Evolutionary conservation across 768 basidiomycete genomes (phyloP).

Genomic region (Agrocybe praecox): DNA sequence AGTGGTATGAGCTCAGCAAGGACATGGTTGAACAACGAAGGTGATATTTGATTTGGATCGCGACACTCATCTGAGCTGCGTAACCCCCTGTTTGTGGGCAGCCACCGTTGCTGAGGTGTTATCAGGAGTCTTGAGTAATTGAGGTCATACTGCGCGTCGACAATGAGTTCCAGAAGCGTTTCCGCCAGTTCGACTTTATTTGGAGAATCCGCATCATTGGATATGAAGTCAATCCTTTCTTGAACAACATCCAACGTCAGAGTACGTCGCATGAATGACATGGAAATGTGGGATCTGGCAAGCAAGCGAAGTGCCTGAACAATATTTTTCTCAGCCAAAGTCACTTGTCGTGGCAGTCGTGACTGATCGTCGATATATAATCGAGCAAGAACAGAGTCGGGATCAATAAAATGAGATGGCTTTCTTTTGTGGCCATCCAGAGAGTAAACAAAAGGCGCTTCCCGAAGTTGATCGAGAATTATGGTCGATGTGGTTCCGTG

Average conservation of each 20-base stretch:
- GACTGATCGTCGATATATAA: slow-evolving; percentile 24
- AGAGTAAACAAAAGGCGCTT: slow-evolving; percentile 27
- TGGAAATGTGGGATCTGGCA: neutral
- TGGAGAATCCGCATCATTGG: slow-evolving; percentile 12
- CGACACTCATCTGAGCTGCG: slow-evolving; percentile 28
- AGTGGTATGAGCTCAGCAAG: slow-evolving; percentile 30
- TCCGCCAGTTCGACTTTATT: slow-evolving; percentile 5
- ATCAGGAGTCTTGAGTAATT: slow-evolving; percentile 15
- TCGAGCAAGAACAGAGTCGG: slow-evolving; percentile 26
- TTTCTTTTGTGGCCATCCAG: slow-evolving; percentile 16
- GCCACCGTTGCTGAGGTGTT: slow-evolving; percentile 27
- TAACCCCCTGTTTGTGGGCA: slow-evolving; percentile 41
- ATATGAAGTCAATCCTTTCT: slow-evolving; percentile 39
- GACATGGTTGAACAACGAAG: slow-evolving; percentile 41
- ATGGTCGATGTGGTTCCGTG: slow-evolving; percentile 23
- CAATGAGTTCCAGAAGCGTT: slow-evolving; percentile 13
- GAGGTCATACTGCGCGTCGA: slow-evolving; percentile 9
- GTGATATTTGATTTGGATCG: slow-evolving; percentile 21
- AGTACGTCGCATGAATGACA: slow-evolving; percentile 23
- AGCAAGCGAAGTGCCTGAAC: slow-evolving; percentile 14
- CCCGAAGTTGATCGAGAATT: slow-evolving; percentile 23
- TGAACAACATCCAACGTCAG: slow-evolving; percentile 32
- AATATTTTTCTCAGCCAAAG: slow-evolving; percentile 9
- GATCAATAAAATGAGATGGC: slow-evolving; percentile 32
- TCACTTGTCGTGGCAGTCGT: slow-evolving; percentile 13